Base-by-base conservation (phyloP, 805 yeast genomes). In the Nakazawaea siamensis region DNA sequence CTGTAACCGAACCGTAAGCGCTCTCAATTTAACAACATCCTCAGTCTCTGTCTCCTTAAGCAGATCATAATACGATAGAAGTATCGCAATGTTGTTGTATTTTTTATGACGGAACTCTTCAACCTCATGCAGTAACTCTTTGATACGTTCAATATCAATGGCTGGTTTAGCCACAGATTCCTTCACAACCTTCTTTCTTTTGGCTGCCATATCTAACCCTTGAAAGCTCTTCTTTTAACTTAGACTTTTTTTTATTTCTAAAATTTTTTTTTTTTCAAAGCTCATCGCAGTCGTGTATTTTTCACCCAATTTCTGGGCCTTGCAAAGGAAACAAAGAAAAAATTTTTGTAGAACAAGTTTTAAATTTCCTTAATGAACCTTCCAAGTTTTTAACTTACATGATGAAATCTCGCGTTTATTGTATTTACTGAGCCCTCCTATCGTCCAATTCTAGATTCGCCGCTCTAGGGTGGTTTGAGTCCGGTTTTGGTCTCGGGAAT, bases 361-460 rank as follows among this genome's bases (percentile, higher is more conserved):
- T 12, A 9, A 18, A 9, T 57, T 7, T 51, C 51, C 53, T 55
- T 57, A 30, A 53, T 65, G 70, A 74, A 64, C 69, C 79, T 76
- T 72, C 74, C 79, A 73, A 71, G 71, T 76, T 72, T 72, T 70
- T 69, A 60, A 66, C 64, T 49, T 55, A 60, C 46, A 69, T 72
- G 79, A 72, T 72, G 79, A 72, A 66, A 60, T 58, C 73, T 69
- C 66, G 69, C 76, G 76, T 73, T 47, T 52, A n/a, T n/a, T 45
- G 52, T 24, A 28, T 28, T 24, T 11, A 37, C 39, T 37, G 18
- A 33, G 29, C 36, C 37, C 37, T 25, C 31, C n/a, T n/a, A n/a
- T n/a, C n/a, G n/a, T n/a, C n/a, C n/a, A n/a, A n/a, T n/a, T n/a
- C n/a, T n/a, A n/a, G n/a, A n/a, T n/a, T n/a, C n/a, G n/a, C n/a